Conservation (phyloP, 176 grass and related monocot genomes). For the Areca catechu region DNA sequence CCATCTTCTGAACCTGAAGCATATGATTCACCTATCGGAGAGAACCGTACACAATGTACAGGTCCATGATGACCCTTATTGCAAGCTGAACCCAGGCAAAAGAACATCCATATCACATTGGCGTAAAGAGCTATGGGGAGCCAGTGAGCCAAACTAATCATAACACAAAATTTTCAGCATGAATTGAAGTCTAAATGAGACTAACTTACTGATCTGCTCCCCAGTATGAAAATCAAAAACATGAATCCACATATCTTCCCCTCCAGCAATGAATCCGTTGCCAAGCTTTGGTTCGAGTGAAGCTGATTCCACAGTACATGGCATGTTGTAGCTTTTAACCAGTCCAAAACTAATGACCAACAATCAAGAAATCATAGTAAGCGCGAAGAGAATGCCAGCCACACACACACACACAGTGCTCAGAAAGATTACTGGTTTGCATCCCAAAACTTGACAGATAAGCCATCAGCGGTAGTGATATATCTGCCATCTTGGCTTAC, state of each 20-base stretch:
- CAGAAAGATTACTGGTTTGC: too few species aligned
- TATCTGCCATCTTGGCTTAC: slow-evolving; percentile 90
- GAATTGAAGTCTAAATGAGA: too few species aligned
- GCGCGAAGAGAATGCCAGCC: too few species aligned
- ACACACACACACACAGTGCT: too few species aligned
- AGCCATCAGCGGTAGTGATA: slow-evolving; percentile 92
- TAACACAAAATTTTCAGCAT: too few species aligned
- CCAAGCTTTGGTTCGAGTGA: slow-evolving; percentile 87
- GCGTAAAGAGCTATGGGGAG: too few species aligned
- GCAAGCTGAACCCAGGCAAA: slow-evolving; percentile 36
- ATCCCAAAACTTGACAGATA: slow-evolving; percentile 44
- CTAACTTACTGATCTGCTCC: slow-evolving; percentile 81
- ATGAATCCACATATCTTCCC: slow-evolving; percentile 96
- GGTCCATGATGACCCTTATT: slow-evolving; percentile 98
- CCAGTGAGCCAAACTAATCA: too few species aligned
- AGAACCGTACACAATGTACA: slow-evolving; percentile 87
- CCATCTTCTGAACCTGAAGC: slow-evolving; percentile 96
- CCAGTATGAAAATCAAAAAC: slow-evolving; percentile 89
- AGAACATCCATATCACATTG: too few species aligned
- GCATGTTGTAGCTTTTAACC: slow-evolving; percentile 96
- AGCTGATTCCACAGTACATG: slow-evolving; percentile 84
- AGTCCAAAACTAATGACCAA: slow-evolving; percentile 66
- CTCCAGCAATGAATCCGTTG: slow-evolving; percentile 78
- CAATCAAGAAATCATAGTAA: background rate
- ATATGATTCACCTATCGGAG: slow-evolving; percentile 80